A percentile compares a stretch with the other conserved stretches of the same genome.
phyloP scores from a whole-genome alignment of 805 yeast genomes.

The Metschnikowia borealis region DNA sequence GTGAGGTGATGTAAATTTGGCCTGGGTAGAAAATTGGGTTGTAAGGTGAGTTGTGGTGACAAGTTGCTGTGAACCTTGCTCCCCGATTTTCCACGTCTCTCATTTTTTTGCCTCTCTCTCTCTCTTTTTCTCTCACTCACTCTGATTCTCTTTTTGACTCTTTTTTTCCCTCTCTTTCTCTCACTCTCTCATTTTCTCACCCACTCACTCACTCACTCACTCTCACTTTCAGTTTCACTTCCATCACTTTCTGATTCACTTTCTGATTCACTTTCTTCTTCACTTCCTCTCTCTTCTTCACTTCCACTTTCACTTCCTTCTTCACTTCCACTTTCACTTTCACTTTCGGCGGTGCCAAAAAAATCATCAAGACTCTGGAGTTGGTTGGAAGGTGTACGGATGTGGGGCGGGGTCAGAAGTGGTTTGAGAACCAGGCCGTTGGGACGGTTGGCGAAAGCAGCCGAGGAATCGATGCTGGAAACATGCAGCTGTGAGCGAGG shows the following conservation, averaged over 20 bases:
- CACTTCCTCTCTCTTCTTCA: conserved; percentile 16
- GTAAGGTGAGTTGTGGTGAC: too few species aligned
- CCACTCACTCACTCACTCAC: background rate
- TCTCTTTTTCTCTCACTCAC: too few species aligned
- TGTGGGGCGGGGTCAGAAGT: background rate
- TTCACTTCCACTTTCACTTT: conserved; percentile 4
- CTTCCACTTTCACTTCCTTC: background rate
- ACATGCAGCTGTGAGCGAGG: conserved; percentile 5
- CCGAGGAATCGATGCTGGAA: conserved; percentile 15
- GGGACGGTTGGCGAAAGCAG: background rate
- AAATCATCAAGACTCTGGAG: conserved; percentile 86
- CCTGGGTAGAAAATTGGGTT: too few species aligned
- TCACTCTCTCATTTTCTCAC: too few species aligned
- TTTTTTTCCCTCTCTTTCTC: too few species aligned
- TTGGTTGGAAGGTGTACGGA: conserved; percentile 31
- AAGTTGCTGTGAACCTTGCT: too few species aligned
- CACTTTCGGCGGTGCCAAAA: conserved; percentile 43
- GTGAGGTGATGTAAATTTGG: too few species aligned
- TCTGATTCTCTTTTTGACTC: too few species aligned
- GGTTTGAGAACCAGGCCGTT: background rate
- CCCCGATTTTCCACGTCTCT: too few species aligned
- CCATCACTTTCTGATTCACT: conserved; percentile 8
- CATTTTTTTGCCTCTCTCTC: too few species aligned
- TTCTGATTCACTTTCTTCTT: conserved; percentile 18
- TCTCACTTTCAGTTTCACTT: background rate